phyloP scores from a whole-genome alignment of 1,139 yeast species.

The Yamadazyma sp. region DNA sequence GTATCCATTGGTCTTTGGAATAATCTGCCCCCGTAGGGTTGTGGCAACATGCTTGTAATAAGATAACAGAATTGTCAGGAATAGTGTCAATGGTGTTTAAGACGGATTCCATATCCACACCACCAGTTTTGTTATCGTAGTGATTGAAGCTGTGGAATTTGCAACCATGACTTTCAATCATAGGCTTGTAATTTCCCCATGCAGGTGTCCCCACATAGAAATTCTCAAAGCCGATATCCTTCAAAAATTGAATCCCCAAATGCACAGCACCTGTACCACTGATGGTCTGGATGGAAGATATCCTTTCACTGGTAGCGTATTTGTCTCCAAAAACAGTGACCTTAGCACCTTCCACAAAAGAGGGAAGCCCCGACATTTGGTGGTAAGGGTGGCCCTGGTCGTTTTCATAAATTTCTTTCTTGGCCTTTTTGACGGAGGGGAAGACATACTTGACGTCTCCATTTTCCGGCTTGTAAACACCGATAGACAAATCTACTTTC shows the following conservation, averaged over 20 bases:
- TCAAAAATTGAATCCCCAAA: constrained; percentile 34
- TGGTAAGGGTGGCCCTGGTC: constrained; percentile 49
- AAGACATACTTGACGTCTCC: constrained; percentile 35
- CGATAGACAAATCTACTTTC: constrained; percentile 44
- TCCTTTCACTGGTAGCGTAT: constrained; percentile 22
- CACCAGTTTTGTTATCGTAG: constrained; percentile 28
- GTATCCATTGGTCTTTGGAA: constrained; percentile 73
- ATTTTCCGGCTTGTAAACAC: constrained; percentile 42
- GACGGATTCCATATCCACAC: constrained; percentile 31
- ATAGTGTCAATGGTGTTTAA: constrained; percentile 29
- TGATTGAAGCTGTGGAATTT: constrained; percentile 28
- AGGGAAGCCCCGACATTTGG: constrained; percentile 43
- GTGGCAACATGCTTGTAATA: constrained; percentile 94
- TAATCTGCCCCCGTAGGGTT: constrained; percentile 97
- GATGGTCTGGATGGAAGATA: constrained; percentile 42
- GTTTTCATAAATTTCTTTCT: constrained; percentile 27
- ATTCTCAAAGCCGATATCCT: constrained; percentile 26
- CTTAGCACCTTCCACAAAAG: constrained; percentile 36
- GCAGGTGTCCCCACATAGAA: constrained; percentile 41
- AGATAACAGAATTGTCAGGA: constrained; percentile 32
- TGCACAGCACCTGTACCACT: constrained; percentile 49
- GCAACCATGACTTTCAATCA: constrained; percentile 35
- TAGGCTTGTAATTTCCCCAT: constrained; percentile 43
- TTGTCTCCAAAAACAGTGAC: constrained; percentile 34
- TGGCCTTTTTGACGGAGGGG: constrained; percentile 40